These are phyloP conservation scores for Erysimum pusillum DNA, from an alignment of 441 rosid species.

Conservation along the genomic window DNA sequence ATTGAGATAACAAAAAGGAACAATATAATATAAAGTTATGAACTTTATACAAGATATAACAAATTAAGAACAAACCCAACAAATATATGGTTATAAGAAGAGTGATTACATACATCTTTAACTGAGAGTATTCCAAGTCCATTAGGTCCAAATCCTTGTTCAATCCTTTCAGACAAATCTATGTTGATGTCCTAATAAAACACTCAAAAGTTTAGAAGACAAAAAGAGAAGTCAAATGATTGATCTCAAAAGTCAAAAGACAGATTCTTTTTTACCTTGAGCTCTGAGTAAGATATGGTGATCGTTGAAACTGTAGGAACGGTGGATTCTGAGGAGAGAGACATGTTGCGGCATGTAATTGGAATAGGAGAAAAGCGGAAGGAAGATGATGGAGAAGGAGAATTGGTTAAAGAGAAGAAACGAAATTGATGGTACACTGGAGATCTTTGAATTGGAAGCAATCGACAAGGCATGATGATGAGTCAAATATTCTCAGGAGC, in stretches of 20 bases:
- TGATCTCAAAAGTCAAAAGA: too few relatives aligned
- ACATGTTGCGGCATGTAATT: slow-evolving; percentile 51
- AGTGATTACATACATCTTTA: slow-evolving; percentile 46
- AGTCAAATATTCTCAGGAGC: too few relatives aligned
- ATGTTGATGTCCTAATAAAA: slow-evolving; percentile 63
- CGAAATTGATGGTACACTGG: background rate
- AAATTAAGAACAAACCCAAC: background rate
- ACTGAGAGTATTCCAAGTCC: slow-evolving; percentile 84
- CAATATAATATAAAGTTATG: background rate
- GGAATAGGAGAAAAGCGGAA: slow-evolving; percentile 29
- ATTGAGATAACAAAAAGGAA: background rate
- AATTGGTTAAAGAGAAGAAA: slow-evolving; percentile 1
- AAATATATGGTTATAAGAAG: background rate
- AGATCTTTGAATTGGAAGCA: background rate
- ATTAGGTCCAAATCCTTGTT: slow-evolving; percentile 85
- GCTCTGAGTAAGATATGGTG: slow-evolving; percentile 73
- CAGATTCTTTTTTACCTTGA: slow-evolving; percentile 56
- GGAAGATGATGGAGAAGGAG: slow-evolving; percentile 12
- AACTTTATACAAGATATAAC: background rate
- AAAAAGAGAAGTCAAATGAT: background rate
- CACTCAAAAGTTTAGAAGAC: slow-evolving; percentile 31
- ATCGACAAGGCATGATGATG: background rate
- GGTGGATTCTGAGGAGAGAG: slow-evolving; percentile 50
- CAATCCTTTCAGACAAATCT: slow-evolving; percentile 77
- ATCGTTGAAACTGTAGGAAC: slow-evolving; percentile 69